Evolutionary conservation across 495 filamentous ascomycete genomes (phyloP), one percentile per base, ranked within the genome.

Genomic region (Lepidopterella palustris): DNA sequence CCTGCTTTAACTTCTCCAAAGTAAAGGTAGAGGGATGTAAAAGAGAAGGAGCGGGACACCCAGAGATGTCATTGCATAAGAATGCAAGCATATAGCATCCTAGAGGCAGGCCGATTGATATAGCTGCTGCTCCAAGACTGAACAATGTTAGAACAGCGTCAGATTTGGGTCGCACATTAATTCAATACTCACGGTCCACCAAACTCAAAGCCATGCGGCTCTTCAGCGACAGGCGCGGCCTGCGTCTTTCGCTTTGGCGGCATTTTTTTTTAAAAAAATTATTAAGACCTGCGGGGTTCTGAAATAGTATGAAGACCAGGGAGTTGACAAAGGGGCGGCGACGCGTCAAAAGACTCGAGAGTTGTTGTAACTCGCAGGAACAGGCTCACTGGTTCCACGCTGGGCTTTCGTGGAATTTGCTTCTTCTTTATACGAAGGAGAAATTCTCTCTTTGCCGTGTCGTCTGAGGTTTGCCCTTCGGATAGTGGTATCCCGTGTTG

Each of bases 41-140:
- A 25, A 93, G 77, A n/a, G 86, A 92, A 8, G 92, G 89, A 5
- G 88, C 84, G 11, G 93, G 95, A 65, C 95, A 97, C 54, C 95
- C 93, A 26, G 89, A 84, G 60, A 91, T 72, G 69, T 96, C 93
- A 70, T 96, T 97, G 80, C 93, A 97, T 64, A 89, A 74, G 69
- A 97, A 96, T 32, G 84, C 77, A 65, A 90, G 81, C 55, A 80
- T 65, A 72, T 92, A 96, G 65, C 87, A 79, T 47, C 89, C 73
- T 18, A 87, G 26, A 0, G 93, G 92, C 11, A 95, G 83, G 25
- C 84, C 87, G 63, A 93, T 81, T 29, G 84, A 84, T 57, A 96
- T 86, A 45, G 73, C 82, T 45, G 84, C 78, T 11, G 87, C 87
- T 47, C 91, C 92, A 54, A 84, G 75, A 20, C 93, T 97, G 66